phyloP scores from a whole-genome alignment of 148 eudicot species.

The Spergularia marina region DNA sequence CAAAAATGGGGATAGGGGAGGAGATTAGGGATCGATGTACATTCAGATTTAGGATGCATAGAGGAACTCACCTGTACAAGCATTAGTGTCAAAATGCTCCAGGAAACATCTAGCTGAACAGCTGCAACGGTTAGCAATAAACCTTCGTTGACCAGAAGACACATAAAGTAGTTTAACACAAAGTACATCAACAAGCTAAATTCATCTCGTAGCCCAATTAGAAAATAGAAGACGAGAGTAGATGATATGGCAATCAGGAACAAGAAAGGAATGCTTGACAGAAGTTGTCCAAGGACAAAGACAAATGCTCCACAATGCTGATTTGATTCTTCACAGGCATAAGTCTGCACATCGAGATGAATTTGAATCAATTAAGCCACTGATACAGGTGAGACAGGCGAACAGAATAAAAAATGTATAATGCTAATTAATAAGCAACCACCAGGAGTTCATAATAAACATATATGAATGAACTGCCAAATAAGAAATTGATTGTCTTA shows the following conservation, averaged over 20 bases:
- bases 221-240: slow-evolving; percentile 85
- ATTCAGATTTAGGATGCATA: slow-evolving; percentile 1
- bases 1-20: too few relatives aligned
- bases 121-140: slow-evolving; percentile 68
- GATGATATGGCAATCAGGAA: slow-evolving; percentile 92
- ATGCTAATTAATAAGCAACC: not conserved
- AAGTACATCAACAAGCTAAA: slow-evolving; percentile 95
- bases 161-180: slow-evolving; percentile 77
- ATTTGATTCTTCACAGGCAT: slow-evolving; percentile 69
- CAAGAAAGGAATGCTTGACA: slow-evolving; percentile 91
- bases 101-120: slow-evolving; percentile 62
- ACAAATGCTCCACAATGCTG: slow-evolving; percentile 76
- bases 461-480: not conserved
- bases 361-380: not conserved
- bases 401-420: not conserved
- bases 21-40: not conserved
- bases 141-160: slow-evolving; percentile 88
- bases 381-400: not conserved
- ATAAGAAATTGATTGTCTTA: not conserved
- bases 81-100: slow-evolving; percentile 72
- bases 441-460: not conserved
- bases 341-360: slow-evolving; percentile 50
- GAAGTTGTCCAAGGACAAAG: slow-evolving; percentile 81
- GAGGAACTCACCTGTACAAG: slow-evolving; percentile 66
- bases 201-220: slow-evolving; percentile 75